Percentiles rank a stretch among this genome's conserved stretches.
Evolutionary conservation across 2,329 filamentous ascomycete species (phyloP).

Genomic region (Lecanicillium sp.): DNA sequence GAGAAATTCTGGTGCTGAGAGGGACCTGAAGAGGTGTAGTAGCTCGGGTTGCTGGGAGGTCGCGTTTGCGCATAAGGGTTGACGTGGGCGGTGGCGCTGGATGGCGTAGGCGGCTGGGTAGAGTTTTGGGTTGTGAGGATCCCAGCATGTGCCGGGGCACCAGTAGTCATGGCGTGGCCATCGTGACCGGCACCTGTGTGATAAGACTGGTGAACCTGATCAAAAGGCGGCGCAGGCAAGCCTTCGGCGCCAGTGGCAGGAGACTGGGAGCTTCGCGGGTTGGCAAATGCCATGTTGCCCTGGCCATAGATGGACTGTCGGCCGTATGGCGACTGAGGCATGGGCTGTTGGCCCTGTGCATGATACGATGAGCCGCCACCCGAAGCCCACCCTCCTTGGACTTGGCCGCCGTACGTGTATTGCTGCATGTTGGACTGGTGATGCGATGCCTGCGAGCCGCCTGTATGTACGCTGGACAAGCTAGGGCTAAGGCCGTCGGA

Average conservation of each 20-base stretch:
- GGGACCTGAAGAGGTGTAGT: slow-evolving; percentile 47
- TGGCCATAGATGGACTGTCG: slow-evolving; percentile 32
- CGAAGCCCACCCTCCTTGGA: slow-evolving; percentile 8
- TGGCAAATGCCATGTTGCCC: slow-evolving; percentile 35
- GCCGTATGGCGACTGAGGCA: slow-evolving; percentile 20
- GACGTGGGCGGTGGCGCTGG: slow-evolving; percentile 45
- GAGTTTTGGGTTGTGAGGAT: slow-evolving; percentile 16
- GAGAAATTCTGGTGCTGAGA: slow-evolving; percentile 38
- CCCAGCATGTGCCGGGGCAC: slow-evolving; percentile 3
- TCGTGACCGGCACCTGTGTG: slow-evolving; percentile 19
- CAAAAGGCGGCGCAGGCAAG: slow-evolving; percentile 59
- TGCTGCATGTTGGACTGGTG: slow-evolving; percentile 38
- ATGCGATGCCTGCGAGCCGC: slow-evolving; percentile 50
- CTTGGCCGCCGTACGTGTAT: slow-evolving; percentile 47
- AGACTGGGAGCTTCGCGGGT: slow-evolving; percentile 26
- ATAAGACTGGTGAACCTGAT: slow-evolving; percentile 55
- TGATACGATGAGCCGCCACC: slow-evolving; percentile 39
- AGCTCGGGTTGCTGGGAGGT: slow-evolving; percentile 50
- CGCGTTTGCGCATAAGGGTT: slow-evolving; percentile 45
- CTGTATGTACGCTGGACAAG: slow-evolving; percentile 52
- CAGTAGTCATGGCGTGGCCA: slow-evolving; percentile 13
- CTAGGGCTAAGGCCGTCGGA: slow-evolving; percentile 54
- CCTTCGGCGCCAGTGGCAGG: slow-evolving; percentile 51
- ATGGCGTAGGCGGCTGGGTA: slow-evolving; percentile 39
- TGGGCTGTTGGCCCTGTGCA: slow-evolving; percentile 27